Conservation (phyloP, 2,329 filamentous ascomycete genomes). For the Pseudocercospora fuligena region DNA sequence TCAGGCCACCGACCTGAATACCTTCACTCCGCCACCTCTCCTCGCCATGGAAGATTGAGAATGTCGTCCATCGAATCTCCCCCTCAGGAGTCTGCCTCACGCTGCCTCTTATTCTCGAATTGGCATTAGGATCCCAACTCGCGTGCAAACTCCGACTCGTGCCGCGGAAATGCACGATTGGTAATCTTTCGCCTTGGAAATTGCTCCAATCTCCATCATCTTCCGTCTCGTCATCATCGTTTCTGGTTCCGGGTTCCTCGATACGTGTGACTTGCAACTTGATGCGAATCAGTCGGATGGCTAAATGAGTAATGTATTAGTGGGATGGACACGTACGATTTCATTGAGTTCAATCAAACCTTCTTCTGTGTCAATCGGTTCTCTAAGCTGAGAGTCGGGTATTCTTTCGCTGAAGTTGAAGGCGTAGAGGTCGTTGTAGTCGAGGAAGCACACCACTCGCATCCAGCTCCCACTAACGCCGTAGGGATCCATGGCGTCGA, state of each 20-base stretch:
- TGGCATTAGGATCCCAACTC: constrained; percentile 70
- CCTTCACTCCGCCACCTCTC: constrained; percentile 79
- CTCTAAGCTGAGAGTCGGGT: constrained; percentile 41
- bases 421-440: constrained; percentile 73
- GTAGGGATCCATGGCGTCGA: constrained; percentile 69
- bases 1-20: constrained; percentile 71
- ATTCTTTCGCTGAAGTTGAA: constrained; percentile 67
- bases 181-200: constrained; percentile 48
- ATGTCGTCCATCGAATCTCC: constrained; percentile 75
- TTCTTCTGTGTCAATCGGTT: constrained; percentile 66
- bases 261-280: constrained; percentile 65
- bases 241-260: constrained; percentile 60
- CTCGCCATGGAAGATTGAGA: constrained; percentile 66
- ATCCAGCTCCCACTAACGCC: constrained; percentile 73
- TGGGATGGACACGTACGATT: constrained; percentile 35
- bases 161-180: constrained; percentile 72
- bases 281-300: constrained; percentile 72
- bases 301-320: constrained; percentile 40
- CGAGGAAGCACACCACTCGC: constrained; percentile 59
- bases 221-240: constrained; percentile 49
- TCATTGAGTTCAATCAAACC: constrained; percentile 41
- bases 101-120: constrained; percentile 67
- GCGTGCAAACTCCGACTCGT: constrained; percentile 65
- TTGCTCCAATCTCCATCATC: constrained; percentile 37
- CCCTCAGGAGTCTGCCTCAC: constrained; percentile 71